phyloP scores from a whole-genome alignment of 352 stramenopile genomes.

The Phytophthora niederhauseri region DNA sequence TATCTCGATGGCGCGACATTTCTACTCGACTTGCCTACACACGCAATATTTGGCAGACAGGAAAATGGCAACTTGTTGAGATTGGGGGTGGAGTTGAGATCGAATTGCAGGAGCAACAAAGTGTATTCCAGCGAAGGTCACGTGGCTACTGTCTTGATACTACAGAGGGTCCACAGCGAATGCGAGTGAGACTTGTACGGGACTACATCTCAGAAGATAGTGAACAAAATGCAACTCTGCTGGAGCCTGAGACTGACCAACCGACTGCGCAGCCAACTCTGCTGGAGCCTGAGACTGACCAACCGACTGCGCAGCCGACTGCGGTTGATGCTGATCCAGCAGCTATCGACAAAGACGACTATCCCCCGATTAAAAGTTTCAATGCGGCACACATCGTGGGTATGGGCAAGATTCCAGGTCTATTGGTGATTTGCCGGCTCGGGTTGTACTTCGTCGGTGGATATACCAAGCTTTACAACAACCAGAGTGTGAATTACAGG shows the following conservation, averaged over 20 bases:
- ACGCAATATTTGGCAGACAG: conserved; percentile 51
- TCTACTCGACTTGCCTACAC: conserved; percentile 44
- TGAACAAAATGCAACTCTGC: background rate
- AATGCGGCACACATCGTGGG: conserved; percentile 63
- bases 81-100: background rate
- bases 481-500: background rate
- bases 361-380: conserved; percentile 61
- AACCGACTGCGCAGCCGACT: too few species aligned
- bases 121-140: conserved; percentile 51
- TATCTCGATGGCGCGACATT: conserved; percentile 43
- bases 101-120: conserved; percentile 27
- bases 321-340: background rate
- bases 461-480: conserved; percentile 57
- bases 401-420: conserved; percentile 60
- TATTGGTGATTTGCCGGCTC: conserved; percentile 59
- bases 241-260: background rate
- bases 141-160: conserved; percentile 50
- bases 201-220: conserved; percentile 30
- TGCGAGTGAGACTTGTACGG: conserved; percentile 52
- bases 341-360: conserved; percentile 47
- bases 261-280: background rate
- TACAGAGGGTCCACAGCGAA: conserved; percentile 58
- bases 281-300: background rate
- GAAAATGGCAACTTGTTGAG: conserved; percentile 33
- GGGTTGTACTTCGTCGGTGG: conserved; percentile 76